These are phyloP conservation scores for Syncephalastrum racemosum DNA, from an alignment of 371 early-diverging fungal genomes.

Conservation along the genomic window DNA sequence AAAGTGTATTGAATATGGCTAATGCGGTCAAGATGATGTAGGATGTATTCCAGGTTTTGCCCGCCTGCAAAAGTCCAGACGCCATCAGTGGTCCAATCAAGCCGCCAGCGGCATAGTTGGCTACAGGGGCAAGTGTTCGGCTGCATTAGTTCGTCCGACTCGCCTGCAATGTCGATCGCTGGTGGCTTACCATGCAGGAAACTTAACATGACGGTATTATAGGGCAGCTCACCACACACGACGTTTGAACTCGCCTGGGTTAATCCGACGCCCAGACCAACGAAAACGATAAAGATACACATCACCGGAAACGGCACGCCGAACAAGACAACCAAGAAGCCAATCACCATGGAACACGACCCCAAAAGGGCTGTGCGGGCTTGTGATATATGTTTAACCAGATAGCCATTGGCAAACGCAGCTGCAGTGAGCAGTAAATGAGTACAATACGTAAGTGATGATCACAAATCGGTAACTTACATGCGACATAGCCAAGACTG, in stretches of 20 bases:
- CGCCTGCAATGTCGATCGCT: too few relatives aligned
- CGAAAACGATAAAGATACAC: conserved; percentile 18
- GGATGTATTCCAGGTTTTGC: conserved; percentile 22
- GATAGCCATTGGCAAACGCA: conserved; percentile 25
- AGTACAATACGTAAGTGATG: not conserved
- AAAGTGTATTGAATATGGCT: conserved; percentile 12
- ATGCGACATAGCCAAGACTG: conserved; percentile 20
- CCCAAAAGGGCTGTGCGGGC: conserved; percentile 20
- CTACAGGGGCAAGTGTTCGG: conserved; percentile 5
- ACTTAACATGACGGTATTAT: conserved; percentile 20
- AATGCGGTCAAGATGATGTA: conserved; percentile 20
- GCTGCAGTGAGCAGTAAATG: conserved; percentile 6
- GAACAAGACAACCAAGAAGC: conserved; percentile 15
- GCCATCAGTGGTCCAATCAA: conserved; percentile 25
- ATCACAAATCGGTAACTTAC: conserved; percentile 1
- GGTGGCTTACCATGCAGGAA: conserved; percentile 28
- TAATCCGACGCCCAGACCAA: conserved; percentile 25
- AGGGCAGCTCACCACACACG: conserved; percentile 21
- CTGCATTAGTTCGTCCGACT: not conserved
- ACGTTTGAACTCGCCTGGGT: conserved; percentile 23
- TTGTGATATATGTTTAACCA: conserved; percentile 17
- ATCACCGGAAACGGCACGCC: conserved; percentile 24
- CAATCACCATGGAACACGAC: conserved; percentile 11
- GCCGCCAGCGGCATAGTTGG: conserved; percentile 26
- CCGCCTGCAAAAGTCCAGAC: conserved; percentile 11